Base-by-base conservation (phyloP, 148 eudicot genomes). In the Dysphania ambrosioides region DNA sequence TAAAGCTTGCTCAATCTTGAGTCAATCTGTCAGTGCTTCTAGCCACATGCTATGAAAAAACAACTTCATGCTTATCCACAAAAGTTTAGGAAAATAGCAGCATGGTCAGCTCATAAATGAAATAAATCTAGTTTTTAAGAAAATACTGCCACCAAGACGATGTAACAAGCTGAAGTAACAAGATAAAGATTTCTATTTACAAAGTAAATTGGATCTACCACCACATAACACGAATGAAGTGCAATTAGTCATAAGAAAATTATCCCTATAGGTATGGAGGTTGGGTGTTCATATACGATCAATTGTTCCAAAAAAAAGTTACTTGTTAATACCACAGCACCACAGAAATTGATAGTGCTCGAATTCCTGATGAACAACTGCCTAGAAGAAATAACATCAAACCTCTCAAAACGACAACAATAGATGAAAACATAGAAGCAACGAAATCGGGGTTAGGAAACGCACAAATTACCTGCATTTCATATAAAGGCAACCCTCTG, bases 401-500 rank as follows among this genome's bases (percentile, higher is more conserved):
- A 19, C 40, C 38, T 12, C 63, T 40, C 11, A 16, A 66, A 41
- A 78, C 24, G 5, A 2, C 34, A 65, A 69, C 6, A 5, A 30
- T 7, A 12, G 34, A 26, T 59, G 11, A 2, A 53, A 53, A 53
- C 58, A 53, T 19, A 1, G 16, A 1, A 0, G 18, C 32, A 27
- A 12, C n/a, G 13, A 64, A 6, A 64, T 63, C 31, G 23, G 29
- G 32, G 31, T 9, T 26, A 36, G 42, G 5, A 62, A 11, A 3
- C n/a, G 57, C 21, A n/a, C n/a, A 44, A 72, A 61, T 21, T 41
- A 89, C 90, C 93, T 86, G 88, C 94, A 90, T 60, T 57, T 77
- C 78, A 91, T 88, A 68, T 75, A 87, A 67, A 79, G 64, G 82
- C 97, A 91, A 18, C 97, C 97, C 0, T 75, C 61, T 3, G 78